Base-by-base conservation (phyloP, 2,329 filamentous ascomycete genomes). In the Paraconiothyrium brasiliense region DNA sequence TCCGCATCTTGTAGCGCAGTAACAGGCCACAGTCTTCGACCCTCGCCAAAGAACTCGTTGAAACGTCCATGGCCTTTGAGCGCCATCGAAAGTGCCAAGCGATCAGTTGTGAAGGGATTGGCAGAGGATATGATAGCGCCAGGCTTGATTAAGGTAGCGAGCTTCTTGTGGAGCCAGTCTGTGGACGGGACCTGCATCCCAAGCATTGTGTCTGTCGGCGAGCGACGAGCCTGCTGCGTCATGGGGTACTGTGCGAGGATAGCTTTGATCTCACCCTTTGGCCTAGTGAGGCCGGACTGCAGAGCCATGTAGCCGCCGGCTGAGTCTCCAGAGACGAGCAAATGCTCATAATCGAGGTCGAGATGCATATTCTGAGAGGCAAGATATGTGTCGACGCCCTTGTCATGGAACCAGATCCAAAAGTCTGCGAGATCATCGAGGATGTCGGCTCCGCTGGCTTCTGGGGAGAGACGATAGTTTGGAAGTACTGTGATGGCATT, bases 391-490 rank as follows among this genome's bases (percentile, higher is more conserved):
- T 54, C 16, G 13, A 71, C 34, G 1, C 59, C 54, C 14, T 58
- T 65, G 9, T 35, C 27, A 20, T 62, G 46, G 46, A 84, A 64
- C 84, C 84, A 86, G 4, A 62, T 62, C 81, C 81, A 86, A 68
- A 85, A 83, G 63, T 84, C 81, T 9, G 71, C 57, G 0, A 86
- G 61, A 67, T 86, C 84, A 4, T 78, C 68, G 27, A 85, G 74
- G 59, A 85, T 82, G n/a, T 86, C 81, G 2, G 71, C 54, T 35
- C 82, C 82, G 24, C 58, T 81, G 55, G 80, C 74, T 61, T 85
- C 84, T 20, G 84, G 84, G n/a, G 83, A 62, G 3, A 86, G 79
- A 11, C 84, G 83, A 73, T 87, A 84, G 68, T 84, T 82, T 0
- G 83, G 80, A 1, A 79, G 72, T 4, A 86, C 66, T 30, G 83